Conservation (phyloP, 1,139 yeast genomes). For the Scheffersomyces lignicola region DNA sequence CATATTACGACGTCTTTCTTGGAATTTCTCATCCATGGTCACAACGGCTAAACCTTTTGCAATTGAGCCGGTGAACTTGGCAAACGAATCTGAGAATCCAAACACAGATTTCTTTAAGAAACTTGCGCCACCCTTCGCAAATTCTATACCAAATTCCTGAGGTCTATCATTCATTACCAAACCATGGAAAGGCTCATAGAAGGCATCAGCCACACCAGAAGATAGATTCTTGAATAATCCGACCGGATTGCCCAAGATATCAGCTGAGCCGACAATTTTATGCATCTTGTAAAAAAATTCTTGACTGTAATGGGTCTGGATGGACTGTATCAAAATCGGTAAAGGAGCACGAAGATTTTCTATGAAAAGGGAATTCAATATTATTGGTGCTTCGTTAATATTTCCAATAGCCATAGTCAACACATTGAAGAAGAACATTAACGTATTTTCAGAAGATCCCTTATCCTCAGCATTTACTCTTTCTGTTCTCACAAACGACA, state of each 20-base stretch:
- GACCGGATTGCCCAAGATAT: constrained; percentile 94
- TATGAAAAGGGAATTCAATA: constrained; percentile 79
- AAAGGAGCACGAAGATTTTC: constrained; percentile 89
- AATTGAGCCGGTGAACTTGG: constrained; percentile 89
- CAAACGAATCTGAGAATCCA: constrained; percentile 91
- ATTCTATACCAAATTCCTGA: constrained; percentile 89
- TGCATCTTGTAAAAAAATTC: constrained; percentile 91
- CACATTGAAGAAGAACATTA: constrained; percentile 77
- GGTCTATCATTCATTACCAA: constrained; percentile 92
- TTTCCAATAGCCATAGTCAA: constrained; percentile 97
- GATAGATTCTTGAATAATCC: constrained; percentile 91
- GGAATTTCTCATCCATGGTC: constrained; percentile 83
- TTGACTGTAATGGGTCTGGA: constrained; percentile 87
- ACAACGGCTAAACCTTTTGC: constrained; percentile 94
- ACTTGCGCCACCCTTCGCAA: constrained; percentile 94
- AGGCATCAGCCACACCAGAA: constrained; percentile 93
- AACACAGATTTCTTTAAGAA: constrained; percentile 92
- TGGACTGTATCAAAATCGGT: constrained; percentile 68
- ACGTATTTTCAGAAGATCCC: constrained; percentile 61
- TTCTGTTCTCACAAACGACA: constrained; percentile 92
- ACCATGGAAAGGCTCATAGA: constrained; percentile 97
- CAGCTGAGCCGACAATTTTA: constrained; percentile 94
- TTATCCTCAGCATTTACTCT: constrained; percentile 60
- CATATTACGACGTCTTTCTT: constrained; percentile 74
- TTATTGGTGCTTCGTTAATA: constrained; percentile 94